Percentiles rank a stretch among this genome's conserved stretches.
phyloP scores from a whole-genome alignment of 2,329 filamentous ascomycete genomes.

The Colletotrichum sp. region DNA sequence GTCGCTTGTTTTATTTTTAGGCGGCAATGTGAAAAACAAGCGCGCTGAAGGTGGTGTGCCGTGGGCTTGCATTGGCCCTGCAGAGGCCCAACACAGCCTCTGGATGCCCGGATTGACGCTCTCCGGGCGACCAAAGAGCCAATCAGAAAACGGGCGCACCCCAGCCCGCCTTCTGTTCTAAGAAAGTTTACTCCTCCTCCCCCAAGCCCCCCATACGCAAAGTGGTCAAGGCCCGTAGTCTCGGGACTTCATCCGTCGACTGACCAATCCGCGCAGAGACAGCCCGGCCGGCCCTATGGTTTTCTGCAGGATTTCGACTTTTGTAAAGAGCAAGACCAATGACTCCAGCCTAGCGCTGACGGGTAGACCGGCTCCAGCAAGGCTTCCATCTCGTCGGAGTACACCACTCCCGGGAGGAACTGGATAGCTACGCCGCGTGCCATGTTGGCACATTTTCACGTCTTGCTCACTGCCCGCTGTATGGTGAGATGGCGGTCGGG shows the following conservation, averaged over 20 bases:
- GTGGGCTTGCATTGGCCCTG: background rate
- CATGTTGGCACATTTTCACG: background rate
- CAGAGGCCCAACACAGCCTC: constrained; percentile 5
- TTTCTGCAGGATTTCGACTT: background rate
- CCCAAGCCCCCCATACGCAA: background rate
- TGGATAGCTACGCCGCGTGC: background rate
- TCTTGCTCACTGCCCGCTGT: background rate
- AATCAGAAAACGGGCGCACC: background rate
- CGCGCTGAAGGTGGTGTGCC: background rate
- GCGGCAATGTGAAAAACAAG: background rate
- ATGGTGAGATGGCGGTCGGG: background rate
- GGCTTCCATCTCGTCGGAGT: background rate
- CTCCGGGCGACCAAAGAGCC: background rate
- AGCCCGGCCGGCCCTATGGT: background rate
- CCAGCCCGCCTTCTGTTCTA: background rate
- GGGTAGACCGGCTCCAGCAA: background rate
- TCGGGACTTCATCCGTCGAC: background rate
- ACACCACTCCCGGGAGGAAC: background rate
- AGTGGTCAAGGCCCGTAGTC: background rate
- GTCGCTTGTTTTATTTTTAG: constrained; percentile 19
- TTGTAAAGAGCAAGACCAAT: background rate
- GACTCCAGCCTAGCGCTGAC: constrained; percentile 5
- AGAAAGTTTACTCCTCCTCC: background rate
- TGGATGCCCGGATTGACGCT: background rate
- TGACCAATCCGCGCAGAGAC: background rate